Evolutionary conservation across 352 stramenopile species (phyloP).

Genomic region (Pythium aquatile): DNA sequence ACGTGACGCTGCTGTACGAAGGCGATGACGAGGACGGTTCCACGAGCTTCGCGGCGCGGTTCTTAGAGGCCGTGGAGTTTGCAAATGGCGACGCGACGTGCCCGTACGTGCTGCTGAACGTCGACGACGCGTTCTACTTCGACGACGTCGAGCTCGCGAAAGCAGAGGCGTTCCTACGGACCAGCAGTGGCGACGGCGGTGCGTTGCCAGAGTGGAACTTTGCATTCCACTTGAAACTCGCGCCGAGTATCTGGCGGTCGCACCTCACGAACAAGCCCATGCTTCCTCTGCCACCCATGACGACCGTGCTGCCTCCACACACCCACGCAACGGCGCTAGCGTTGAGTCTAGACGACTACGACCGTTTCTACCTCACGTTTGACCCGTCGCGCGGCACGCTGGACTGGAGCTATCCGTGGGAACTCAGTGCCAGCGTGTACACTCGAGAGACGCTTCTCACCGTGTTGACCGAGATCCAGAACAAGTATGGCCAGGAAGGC

Average conservation of each 20-base stretch:
- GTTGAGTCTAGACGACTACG: constrained; percentile 9
- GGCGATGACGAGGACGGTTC: constrained; percentile 7
- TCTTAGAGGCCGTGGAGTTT: constrained; percentile 27
- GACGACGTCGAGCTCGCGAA: constrained; percentile 43
- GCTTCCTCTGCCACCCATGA: constrained; percentile 42
- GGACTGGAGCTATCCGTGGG: constrained; percentile 87
- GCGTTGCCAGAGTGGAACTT: constrained; percentile 33
- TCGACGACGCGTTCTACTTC: constrained; percentile 67
- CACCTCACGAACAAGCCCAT: constrained; percentile 59
- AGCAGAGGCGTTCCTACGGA: constrained; percentile 23
- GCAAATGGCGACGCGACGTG: background rate
- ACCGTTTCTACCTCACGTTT: constrained; percentile 39
- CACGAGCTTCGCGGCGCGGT: constrained; percentile 32
- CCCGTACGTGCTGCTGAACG: constrained; percentile 44
- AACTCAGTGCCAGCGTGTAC: constrained; percentile 86
- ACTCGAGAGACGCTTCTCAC: constrained; percentile 29
- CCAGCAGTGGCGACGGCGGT: background rate
- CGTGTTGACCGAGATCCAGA: constrained; percentile 34
- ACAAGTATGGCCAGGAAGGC: constrained; percentile 30
- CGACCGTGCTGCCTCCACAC: constrained; percentile 16
- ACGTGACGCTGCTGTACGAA: constrained; percentile 44
- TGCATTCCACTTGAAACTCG: constrained; percentile 72
- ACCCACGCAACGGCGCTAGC: constrained; percentile 14
- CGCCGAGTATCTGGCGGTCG: constrained; percentile 72
- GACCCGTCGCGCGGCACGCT: constrained; percentile 39